Base-by-base conservation (phyloP, 306 rosid species). In the Delonix regia region DNA sequence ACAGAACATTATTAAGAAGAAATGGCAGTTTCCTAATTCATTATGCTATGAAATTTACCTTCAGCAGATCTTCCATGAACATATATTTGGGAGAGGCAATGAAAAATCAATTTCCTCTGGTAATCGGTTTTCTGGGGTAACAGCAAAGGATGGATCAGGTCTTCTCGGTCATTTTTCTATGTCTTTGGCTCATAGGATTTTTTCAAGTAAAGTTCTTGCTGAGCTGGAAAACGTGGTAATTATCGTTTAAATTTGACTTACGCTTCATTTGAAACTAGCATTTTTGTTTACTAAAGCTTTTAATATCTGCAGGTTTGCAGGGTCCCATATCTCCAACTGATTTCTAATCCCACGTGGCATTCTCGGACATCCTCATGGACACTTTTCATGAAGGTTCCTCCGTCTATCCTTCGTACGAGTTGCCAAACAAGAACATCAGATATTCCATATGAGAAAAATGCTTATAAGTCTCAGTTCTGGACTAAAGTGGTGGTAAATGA, bases 291-390 rank as follows among this genome's bases (percentile, higher is more conserved):
- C 27, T 47, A 7, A 78, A 42, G 18, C 12, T 38, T 68, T 72
- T 68, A 63, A 57, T 71, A 41, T 78, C 74, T 81, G 65, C 83
- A 95, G 99, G 93, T 88, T 69, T 86, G 84, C 82, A 90, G 86
- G 56, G 93, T 90, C 72, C 96, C 94, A 45, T 93, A 86, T 91
- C 88, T 91, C 69, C 90, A 89, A 82, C 65, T 93, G 78, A 80
- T 83, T 77, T 89, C 97, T 66, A 89, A 95, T 78, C 96, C 94
- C 49, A 89, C 99, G 2, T 89, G 99, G 99, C 87, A 91, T 84
- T 95, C 94, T 81, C 90, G 97, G 24, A 82, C 87, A 19, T 95
- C 98, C 9, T 90, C 98, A 10, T 95, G 99, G 98, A 91, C 92
- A n/a, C 80, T 92, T 22, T 76, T 65, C 83, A 83, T 93, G 90